Percentiles rank a stretch among this genome's conserved stretches.
Conservation (phyloP, 371 early-diverging fungal species). For the Apophysomyces variabilis region DNA sequence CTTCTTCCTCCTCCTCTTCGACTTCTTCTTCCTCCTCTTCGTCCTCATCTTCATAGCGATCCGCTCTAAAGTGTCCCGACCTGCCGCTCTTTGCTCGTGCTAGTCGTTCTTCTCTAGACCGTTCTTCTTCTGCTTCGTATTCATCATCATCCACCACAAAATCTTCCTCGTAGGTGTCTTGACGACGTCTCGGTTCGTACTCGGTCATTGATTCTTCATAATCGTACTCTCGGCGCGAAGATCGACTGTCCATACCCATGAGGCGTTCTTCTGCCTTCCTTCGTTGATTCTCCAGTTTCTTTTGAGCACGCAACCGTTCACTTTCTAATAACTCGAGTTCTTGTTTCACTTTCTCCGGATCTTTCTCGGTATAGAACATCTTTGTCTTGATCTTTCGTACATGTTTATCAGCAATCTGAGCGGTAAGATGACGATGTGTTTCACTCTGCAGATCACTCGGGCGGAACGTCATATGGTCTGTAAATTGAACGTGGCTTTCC, state of each 20-base stretch:
- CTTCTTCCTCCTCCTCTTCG: slow-evolving; percentile 39
- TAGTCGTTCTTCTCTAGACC: slow-evolving; percentile 35
- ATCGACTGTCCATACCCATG: slow-evolving; percentile 19
- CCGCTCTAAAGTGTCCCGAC: slow-evolving; percentile 18
- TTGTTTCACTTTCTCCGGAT: slow-evolving; percentile 56
- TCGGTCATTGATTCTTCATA: slow-evolving; percentile 12
- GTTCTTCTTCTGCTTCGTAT: slow-evolving; percentile 44
- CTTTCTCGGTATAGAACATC: slow-evolving; percentile 64
- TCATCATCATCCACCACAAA: slow-evolving; percentile 55
- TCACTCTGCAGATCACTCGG: slow-evolving; percentile 63
- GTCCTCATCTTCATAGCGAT: slow-evolving; percentile 32
- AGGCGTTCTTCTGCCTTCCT: slow-evolving; percentile 38
- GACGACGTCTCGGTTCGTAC: slow-evolving; percentile 17
- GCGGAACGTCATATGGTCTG: slow-evolving; percentile 71
- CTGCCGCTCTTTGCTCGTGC: slow-evolving; percentile 32
- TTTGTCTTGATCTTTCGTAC: slow-evolving; percentile 69
- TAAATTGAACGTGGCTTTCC: slow-evolving; percentile 71
- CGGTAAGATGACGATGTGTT: slow-evolving; percentile 71
- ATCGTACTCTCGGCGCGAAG: slow-evolving; percentile 13
- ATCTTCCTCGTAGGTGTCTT: slow-evolving; percentile 47
- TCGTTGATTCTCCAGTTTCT: slow-evolving; percentile 46
- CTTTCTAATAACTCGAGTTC: slow-evolving; percentile 45
- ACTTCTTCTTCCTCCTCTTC: slow-evolving; percentile 39
- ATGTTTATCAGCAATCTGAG: slow-evolving; percentile 68
- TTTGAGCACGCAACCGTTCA: slow-evolving; percentile 52